Evolutionary conservation across 1,284 basidiomycete species (phyloP).

Genomic region (Malassezia sp.): DNA sequence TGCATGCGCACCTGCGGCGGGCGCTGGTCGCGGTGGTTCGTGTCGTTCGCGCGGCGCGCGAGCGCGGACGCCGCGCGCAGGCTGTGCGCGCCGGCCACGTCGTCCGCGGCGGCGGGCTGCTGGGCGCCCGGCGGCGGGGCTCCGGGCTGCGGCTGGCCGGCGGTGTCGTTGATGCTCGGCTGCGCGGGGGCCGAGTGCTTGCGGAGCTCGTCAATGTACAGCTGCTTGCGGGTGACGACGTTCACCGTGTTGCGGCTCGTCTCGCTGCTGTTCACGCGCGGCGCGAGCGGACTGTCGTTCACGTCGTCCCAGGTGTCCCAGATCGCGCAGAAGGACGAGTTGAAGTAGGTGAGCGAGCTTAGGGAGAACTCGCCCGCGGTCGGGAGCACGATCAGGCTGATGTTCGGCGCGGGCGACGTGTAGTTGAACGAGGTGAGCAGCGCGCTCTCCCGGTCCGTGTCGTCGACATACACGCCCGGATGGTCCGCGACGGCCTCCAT

Average conservation of each 20-base stretch:
- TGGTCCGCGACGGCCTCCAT: constrained; percentile 24
- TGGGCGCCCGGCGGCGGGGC: neutral
- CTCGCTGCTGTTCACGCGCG: constrained; percentile 26
- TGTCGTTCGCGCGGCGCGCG: neutral
- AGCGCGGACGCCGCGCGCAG: neutral
- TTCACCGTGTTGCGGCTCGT: constrained; percentile 25
- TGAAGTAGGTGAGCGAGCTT: constrained; percentile 30
- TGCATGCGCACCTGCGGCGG: constrained; percentile 25
- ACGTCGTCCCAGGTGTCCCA: constrained; percentile 21
- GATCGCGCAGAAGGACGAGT: constrained; percentile 45
- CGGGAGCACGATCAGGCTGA: constrained; percentile 34
- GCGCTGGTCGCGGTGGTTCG: neutral
- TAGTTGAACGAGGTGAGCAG: constrained; percentile 44
- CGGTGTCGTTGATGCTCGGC: constrained; percentile 10
- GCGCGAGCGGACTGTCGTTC: constrained; percentile 4
- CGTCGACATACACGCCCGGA: constrained; percentile 30
- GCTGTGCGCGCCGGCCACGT: neutral
- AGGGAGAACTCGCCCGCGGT: constrained; percentile 26
- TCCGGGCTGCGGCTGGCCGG: constrained; percentile 1
- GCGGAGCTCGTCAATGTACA: neutral
- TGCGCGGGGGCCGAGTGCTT: neutral
- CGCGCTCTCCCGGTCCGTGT: constrained; percentile 39
- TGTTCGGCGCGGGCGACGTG: constrained; percentile 24
- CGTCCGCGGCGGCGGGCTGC: neutral
- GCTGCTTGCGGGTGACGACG: constrained; percentile 10